Evolutionary conservation across 805 yeast genomes (phyloP).

Genomic region (Metschnikowia corniflorae): DNA sequence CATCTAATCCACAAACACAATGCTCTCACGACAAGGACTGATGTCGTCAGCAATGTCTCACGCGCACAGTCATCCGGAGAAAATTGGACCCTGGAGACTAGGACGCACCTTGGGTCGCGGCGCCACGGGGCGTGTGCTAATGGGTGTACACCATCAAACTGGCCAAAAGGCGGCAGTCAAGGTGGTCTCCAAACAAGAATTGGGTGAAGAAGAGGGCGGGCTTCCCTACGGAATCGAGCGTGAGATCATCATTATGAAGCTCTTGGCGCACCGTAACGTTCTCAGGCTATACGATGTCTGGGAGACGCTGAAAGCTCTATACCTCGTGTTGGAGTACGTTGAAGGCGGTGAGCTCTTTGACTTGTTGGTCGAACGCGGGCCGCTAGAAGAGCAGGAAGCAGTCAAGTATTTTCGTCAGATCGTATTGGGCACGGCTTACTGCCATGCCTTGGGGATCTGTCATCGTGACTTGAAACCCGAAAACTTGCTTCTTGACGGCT

Average conservation of each 20-base stretch:
- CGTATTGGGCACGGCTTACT: conserved; percentile 72
- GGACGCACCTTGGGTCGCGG: conserved; percentile 81
- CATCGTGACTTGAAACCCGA: conserved; percentile 85
- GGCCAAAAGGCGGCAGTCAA: conserved; percentile 83
- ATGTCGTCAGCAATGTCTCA: conserved; percentile 53
- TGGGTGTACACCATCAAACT: conserved; percentile 64
- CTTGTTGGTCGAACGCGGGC: conserved; percentile 66
- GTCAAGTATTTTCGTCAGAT: conserved; percentile 75
- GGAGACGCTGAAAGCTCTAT: conserved; percentile 92
- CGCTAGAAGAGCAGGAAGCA: conserved; percentile 69
- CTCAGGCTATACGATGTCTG: conserved; percentile 94
- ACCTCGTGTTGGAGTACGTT: conserved; percentile 73
- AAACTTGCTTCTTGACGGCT: conserved; percentile 64
- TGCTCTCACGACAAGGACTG: conserved; percentile 54
- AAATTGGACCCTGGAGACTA: conserved; percentile 78
- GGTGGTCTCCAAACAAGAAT: conserved; percentile 66
- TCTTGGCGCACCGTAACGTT: conserved; percentile 89
- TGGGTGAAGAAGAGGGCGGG: conserved; percentile 44
- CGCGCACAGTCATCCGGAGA: conserved; percentile 43
- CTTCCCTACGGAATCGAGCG: conserved; percentile 95
- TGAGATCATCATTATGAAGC: conserved; percentile 95
- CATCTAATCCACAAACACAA: too few species aligned
- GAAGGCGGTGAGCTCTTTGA: conserved; percentile 89
- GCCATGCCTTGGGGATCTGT: conserved; percentile 76
- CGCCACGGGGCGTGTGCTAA: conserved; percentile 74